Base-by-base conservation (phyloP, 1,139 yeast genomes). In the Pichiaceae sp. region DNA sequence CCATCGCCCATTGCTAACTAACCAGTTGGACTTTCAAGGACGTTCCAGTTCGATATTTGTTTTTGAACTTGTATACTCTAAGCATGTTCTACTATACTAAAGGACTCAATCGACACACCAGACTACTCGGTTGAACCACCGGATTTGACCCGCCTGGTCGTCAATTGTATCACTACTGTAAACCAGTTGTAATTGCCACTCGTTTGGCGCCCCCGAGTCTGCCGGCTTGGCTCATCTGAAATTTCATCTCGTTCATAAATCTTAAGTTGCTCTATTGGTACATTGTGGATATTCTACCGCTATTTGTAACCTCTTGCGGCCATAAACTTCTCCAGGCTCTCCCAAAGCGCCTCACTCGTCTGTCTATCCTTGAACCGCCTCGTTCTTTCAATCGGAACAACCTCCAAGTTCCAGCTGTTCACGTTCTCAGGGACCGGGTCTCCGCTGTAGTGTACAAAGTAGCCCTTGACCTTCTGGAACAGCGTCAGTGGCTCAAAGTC, bases 321-420 rank as follows among this genome's bases (percentile, higher is more conserved):
- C 60, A 82, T 67, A 36, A 75, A 70, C 54, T 66, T 77, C 47
- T 82, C 91, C 39, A 82, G 59, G 27, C 72, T 72, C 32, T 76
- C 78, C 98, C 98, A 91, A 50, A 91, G 75, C 41, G 73, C 74
- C 53, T 84, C 86, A 24, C 80, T 82, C 19, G 85, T 80, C 68
- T 89, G 94, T 43, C 86, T 74, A 58, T 91, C 98, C 52, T 83
- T 78, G 62, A 89, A 91, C 48, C 98, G 68, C 54, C 78, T 83
- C 36, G 74, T 78, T 50, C 94, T 77, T 53, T 91, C 97, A 11
- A 93, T 68, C 36, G 72, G 73, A 38, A 89, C 72, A 34, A 76
- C 76, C 44, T 76, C 75, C 8, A 91, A 94, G 55, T 91, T 91
- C 98, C 98, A 91, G 40, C 80, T 83, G 43, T 72, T 70, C 30